Percentiles rank a stretch among this genome's conserved stretches.
phyloP scores from a whole-genome alignment of 352 stramenopile genomes.

The Thalassiosira mediterranea region DNA sequence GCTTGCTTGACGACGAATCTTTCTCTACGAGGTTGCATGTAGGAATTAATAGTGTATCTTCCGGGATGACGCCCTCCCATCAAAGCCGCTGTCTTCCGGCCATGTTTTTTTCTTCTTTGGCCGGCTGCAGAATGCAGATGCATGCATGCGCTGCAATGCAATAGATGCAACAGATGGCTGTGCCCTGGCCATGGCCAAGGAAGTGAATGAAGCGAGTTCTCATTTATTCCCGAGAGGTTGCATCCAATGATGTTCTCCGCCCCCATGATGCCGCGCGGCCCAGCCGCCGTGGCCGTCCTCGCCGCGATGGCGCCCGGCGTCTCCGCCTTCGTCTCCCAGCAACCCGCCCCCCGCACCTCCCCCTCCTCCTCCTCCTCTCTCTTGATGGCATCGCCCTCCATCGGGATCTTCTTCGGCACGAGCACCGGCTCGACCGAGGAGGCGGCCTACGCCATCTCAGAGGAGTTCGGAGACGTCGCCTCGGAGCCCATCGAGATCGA shows the following conservation, averaged over 20 bases:
- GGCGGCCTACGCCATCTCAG: conserved; percentile 64
- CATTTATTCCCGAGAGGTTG: no score
- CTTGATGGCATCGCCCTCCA: conserved; percentile 11
- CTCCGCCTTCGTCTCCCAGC: conserved; percentile 2
- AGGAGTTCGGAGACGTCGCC: conserved; percentile 62
- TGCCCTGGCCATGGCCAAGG: no score
- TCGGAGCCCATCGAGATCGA: conserved; percentile 82
- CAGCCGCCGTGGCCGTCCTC: conserved; percentile 15
- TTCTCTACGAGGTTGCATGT: background rate
- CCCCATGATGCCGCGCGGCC: conserved; percentile 10
- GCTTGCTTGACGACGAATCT: background rate
- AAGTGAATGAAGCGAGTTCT: no score
- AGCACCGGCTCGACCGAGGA: conserved; percentile 77
- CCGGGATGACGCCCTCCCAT: background rate
- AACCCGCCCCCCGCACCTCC: background rate
- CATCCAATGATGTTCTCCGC: no score
- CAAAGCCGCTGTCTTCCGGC: no score
- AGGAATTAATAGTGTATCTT: background rate
- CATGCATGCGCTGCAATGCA: background rate
- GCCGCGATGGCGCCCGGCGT: conserved; percentile 6
- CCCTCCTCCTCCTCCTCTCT: background rate
- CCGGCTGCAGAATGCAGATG: no score
- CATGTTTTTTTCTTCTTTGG: no score
- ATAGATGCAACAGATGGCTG: no score
- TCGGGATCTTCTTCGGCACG: conserved; percentile 83